Evolutionary conservation across 164 flowering plant genomes (phyloP).

Genomic region (Saururus chinensis): DNA sequence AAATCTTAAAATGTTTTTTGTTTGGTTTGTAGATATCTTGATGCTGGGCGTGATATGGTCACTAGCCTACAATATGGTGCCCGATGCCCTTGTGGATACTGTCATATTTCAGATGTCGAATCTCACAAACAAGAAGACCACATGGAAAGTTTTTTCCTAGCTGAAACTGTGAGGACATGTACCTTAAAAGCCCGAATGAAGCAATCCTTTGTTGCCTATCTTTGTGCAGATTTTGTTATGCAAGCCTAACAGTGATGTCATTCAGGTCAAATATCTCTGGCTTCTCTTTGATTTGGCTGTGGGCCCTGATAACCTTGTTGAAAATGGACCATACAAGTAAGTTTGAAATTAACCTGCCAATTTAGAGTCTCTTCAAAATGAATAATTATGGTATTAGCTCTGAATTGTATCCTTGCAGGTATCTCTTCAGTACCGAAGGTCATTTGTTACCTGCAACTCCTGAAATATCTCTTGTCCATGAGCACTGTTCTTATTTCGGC

Average conservation of each 20-base stretch:
- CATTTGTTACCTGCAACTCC: constrained; percentile 87
- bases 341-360: constrained; percentile 9
- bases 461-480: constrained; percentile 62
- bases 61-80: constrained; percentile 94
- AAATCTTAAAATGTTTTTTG: too few relatives aligned
- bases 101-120: constrained; percentile 95
- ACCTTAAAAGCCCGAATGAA: neutral
- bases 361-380: neutral
- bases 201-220: neutral
- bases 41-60: constrained; percentile 92
- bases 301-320: constrained; percentile 90
- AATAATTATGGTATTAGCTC: too few relatives aligned
- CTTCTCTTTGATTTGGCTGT: constrained; percentile 97
- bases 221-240: neutral
- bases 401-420: constrained; percentile 31
- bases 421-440: constrained; percentile 94
- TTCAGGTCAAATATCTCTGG: constrained; percentile 95
- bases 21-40: constrained; percentile 56
- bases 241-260: neutral
- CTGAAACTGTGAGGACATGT: constrained; percentile 73
- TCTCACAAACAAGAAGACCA: constrained; percentile 88
- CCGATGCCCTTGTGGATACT: constrained; percentile 96
- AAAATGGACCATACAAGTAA: constrained; percentile 95
- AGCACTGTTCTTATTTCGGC: constrained; percentile 85
- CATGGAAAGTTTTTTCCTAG: constrained; percentile 98